Conservation (phyloP, 2,329 filamentous ascomycete genomes). For the Geosmithia putterillii region DNA sequence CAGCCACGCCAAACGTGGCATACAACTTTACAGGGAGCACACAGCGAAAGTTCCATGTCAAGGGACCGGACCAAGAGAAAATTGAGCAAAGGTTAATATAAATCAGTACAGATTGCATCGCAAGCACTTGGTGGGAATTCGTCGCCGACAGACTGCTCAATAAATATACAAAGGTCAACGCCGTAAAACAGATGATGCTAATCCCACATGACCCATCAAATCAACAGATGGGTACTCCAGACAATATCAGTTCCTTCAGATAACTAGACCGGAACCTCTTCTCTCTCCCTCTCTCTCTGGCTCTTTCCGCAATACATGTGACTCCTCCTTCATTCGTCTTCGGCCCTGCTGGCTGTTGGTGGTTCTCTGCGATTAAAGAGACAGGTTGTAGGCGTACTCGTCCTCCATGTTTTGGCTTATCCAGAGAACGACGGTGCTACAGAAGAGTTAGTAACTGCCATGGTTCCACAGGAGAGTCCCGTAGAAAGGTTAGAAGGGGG, state of each 20-base stretch:
- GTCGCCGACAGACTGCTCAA: not conserved
- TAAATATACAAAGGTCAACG: not conserved
- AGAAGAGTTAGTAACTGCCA: too few species aligned
- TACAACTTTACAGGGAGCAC: too few species aligned
- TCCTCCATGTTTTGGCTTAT: constrained; percentile 63
- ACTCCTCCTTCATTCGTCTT: not conserved
- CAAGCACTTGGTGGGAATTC: too few species aligned
- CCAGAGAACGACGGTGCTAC: constrained; percentile 52
- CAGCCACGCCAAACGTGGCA: too few species aligned
- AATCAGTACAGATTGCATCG: too few species aligned
- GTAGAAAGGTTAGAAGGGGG: not conserved
- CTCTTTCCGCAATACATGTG: not conserved
- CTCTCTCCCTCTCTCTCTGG: not conserved
- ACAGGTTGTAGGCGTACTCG: constrained; percentile 57
- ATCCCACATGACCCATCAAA: not conserved
- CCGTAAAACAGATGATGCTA: not conserved
- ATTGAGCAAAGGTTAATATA: too few species aligned
- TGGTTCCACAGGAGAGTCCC: too few species aligned
- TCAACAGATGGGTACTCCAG: not conserved
- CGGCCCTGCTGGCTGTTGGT: not conserved
- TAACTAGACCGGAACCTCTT: too few species aligned
- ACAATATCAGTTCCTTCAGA: too few species aligned
- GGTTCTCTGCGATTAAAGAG: constrained; percentile 29
- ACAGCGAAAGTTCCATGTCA: too few species aligned
- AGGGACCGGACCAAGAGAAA: too few species aligned